Base-by-base conservation (phyloP, 805 yeast genomes). In the Millerozyma acaciae region DNA sequence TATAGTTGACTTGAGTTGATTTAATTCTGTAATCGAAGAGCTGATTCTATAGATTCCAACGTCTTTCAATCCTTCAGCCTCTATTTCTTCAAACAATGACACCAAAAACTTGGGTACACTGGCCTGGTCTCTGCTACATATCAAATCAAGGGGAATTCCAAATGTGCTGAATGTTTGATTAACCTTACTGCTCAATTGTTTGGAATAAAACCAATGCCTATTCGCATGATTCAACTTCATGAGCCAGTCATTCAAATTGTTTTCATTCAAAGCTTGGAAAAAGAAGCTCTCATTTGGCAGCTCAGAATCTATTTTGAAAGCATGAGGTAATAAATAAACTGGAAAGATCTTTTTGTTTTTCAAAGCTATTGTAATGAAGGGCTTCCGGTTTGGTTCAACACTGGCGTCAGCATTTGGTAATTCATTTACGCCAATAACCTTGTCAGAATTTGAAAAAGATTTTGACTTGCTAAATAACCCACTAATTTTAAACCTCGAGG, bases 31-130 rank as follows among this genome's bases (percentile, higher is more conserved):
- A 17, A 74, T 42, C 0, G 79, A 72, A 0, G 79, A 71, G 50
- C 78, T 70, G 41, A 74, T 75, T 54, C 97, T 76, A 55, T 90
- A 90, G 9, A 90, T 67, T 12, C 97, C 97, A 34, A 86, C 84
- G 52, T 89, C 97, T 44, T 86, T 88, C 18, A 90, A 55, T 1
- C 97, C 96, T 34, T 89, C 75, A n/a, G 68, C 60, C 55, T 90
- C 97, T 43, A 90, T 84, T 45, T 82, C 93, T 28, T 70, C 70
- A 44, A 88, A 68, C 27, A 90, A 60, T 36, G 71, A 70, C 21
- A 71, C 77, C 36, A 89, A 76, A 26, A 89, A 75, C 5, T 52
- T 59, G 1, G 97, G 97, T 20, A 79, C 62, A 2, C 59, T 40
- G 0, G 77, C 60, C 7, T 73, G 62, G 44, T 87, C 95, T 32